Conservation (phyloP, 805 yeast species). For the Cyberlindnera euphorbiiphila region DNA sequence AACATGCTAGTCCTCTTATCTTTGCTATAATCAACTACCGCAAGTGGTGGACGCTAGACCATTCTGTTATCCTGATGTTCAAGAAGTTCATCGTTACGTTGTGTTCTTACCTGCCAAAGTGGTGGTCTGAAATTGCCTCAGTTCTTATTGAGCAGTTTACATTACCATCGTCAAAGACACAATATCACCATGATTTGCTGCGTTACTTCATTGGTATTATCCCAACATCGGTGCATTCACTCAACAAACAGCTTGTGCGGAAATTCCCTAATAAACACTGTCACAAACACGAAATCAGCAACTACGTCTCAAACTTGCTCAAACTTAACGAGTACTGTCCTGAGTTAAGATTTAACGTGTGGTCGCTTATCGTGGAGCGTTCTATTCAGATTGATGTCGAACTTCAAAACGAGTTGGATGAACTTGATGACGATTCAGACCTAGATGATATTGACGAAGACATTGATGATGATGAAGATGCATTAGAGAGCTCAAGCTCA, state of each 20-base stretch:
- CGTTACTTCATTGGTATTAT: slow-evolving; percentile 61
- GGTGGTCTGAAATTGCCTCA: slow-evolving; percentile 80
- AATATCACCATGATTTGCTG: slow-evolving; percentile 62
- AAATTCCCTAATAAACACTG: slow-evolving; percentile 81
- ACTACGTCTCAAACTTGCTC: slow-evolving; percentile 65
- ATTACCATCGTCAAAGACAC: slow-evolving; percentile 29
- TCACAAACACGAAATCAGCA: slow-evolving; percentile 46
- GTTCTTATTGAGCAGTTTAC: slow-evolving; percentile 63
- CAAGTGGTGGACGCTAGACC: slow-evolving; percentile 54
- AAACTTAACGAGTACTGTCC: slow-evolving; percentile 62
- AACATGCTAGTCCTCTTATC: slow-evolving; percentile 49
- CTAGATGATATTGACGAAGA: slow-evolving; percentile 32
- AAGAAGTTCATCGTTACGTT: slow-evolving; percentile 71
- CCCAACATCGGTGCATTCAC: slow-evolving; percentile 73
- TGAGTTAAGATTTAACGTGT: slow-evolving; percentile 67
- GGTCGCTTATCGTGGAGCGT: slow-evolving; percentile 78
- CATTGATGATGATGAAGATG: slow-evolving; percentile 29
- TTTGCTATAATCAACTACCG: slow-evolving; percentile 55
- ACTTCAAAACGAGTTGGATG: slow-evolving; percentile 83
- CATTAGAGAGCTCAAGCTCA: background rate
- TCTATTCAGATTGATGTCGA: slow-evolving; percentile 89
- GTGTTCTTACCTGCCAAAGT: slow-evolving; percentile 82
- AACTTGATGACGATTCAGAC: slow-evolving; percentile 48
- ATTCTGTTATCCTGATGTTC: slow-evolving; percentile 47
- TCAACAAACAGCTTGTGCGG: slow-evolving; percentile 53